Evolutionary conservation across 2,329 filamentous ascomycete genomes (phyloP).

Genomic region (Sclerotinia sclerotiorum): DNA sequence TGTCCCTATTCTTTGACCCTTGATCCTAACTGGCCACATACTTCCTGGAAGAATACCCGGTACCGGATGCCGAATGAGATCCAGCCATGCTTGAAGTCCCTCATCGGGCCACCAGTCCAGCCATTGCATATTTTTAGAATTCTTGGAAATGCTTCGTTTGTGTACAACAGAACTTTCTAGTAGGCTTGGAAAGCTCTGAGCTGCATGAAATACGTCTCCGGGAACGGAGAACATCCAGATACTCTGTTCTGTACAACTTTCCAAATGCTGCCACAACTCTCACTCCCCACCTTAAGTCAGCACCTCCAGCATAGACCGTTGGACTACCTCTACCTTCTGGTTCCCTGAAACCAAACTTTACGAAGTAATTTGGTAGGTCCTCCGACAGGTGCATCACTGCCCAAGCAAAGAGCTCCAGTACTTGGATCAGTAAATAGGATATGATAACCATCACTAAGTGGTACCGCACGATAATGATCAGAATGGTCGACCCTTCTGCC

Average conservation of each 20-base stretch:
- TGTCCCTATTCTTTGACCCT: conserved; percentile 50
- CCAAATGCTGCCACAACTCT: conserved; percentile 58
- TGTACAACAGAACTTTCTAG: conserved; percentile 25
- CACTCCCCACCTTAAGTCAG: conserved; percentile 57
- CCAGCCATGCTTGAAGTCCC: conserved; percentile 41
- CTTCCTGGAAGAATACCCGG: conserved; percentile 34
- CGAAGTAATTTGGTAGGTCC: conserved; percentile 57
- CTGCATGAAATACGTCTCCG: conserved; percentile 51
- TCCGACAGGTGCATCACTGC: conserved; percentile 57
- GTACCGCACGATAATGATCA: conserved; percentile 63
- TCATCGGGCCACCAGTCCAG: conserved; percentile 45
- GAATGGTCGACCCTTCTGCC: conserved; percentile 37
- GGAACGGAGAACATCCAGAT: conserved; percentile 63
- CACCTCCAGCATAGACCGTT: conserved; percentile 54
- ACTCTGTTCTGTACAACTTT: conserved; percentile 43
- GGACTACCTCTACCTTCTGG: conserved; percentile 44
- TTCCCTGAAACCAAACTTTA: conserved; percentile 53
- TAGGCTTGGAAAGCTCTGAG: conserved; percentile 30
- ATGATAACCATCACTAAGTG: conserved; percentile 64
- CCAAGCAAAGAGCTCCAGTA: conserved; percentile 57
- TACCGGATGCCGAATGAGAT: conserved; percentile 33
- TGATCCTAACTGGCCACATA: conserved; percentile 51
- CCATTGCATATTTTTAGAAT: conserved; percentile 35
- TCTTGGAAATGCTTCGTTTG: conserved; percentile 12
- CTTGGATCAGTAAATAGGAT: conserved; percentile 63